Conservation (phyloP, 2,329 filamentous ascomycete species). For the Aspergillus melleus region DNA sequence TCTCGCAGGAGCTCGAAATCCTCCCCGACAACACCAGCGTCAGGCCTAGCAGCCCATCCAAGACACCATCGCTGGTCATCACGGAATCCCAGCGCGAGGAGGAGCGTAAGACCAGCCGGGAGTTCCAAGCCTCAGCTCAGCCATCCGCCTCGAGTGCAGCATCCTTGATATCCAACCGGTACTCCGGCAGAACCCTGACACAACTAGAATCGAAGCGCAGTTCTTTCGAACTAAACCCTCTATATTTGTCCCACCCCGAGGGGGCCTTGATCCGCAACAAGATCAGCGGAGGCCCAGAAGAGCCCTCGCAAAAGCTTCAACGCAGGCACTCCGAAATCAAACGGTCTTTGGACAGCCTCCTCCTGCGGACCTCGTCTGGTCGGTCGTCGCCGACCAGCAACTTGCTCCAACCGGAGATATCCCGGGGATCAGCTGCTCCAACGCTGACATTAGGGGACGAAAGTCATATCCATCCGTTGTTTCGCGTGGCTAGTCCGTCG, state of each 20-base stretch:
- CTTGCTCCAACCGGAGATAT: conserved; percentile 17
- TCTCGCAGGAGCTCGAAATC: conserved; percentile 26
- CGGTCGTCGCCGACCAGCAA: conserved; percentile 22
- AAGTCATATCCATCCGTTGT: conserved; percentile 59
- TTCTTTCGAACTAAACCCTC: conserved; percentile 25
- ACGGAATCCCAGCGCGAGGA: conserved; percentile 14
- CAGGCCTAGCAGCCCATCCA: conserved; percentile 7
- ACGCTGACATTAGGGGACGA: conserved; percentile 39
- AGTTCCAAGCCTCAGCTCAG: conserved; percentile 12
- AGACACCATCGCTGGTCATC: conserved; percentile 10
- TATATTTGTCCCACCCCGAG: conserved; percentile 13
- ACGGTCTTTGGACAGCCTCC: conserved; percentile 27
- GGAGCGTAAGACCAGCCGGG: conserved; percentile 15
- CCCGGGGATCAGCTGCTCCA: conserved; percentile 15
- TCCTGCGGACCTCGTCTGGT: conserved; percentile 19
- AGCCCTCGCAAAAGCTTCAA: conserved; percentile 12
- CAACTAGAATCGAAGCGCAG: conserved; percentile 23
- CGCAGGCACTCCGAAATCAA: conserved; percentile 21
- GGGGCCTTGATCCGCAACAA: conserved; percentile 7
- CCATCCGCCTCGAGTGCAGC: conserved; percentile 27
- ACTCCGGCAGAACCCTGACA: conserved; percentile 32
- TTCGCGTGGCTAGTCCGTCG: conserved; percentile 54
- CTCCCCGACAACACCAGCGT: conserved; percentile 14
- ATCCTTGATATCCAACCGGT: conserved; percentile 30
- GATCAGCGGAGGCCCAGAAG: background rate